These are phyloP conservation scores for Apiospora malaysiana DNA, from an alignment of 2,329 filamentous ascomycete genomes.

Conservation along the genomic window DNA sequence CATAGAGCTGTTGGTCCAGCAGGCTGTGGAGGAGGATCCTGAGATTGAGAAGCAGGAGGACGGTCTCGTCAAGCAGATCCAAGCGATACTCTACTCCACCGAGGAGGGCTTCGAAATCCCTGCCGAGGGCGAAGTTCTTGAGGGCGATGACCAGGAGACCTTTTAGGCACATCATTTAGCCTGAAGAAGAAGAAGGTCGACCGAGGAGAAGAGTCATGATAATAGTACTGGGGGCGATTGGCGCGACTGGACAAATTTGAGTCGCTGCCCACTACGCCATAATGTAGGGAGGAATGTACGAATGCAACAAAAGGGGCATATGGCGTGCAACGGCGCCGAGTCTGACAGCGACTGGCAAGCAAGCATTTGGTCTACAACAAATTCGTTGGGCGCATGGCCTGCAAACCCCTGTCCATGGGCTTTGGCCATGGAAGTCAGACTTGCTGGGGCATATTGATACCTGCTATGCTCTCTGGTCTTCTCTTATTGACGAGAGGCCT, in stretches of 20 bases:
- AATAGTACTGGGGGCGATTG: slow-evolving; percentile 1
- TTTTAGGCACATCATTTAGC: slow-evolving; percentile 56
- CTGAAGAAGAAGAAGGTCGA: background rate
- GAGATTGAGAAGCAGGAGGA: slow-evolving; percentile 94
- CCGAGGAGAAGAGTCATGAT: background rate
- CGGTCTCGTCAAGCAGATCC: slow-evolving; percentile 92
- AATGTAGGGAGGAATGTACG: slow-evolving; percentile 17
- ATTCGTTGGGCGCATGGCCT: slow-evolving; percentile 8
- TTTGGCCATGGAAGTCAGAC: slow-evolving; percentile 9
- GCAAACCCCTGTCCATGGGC: background rate
- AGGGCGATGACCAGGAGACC: slow-evolving; percentile 74
- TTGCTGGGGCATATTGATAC: slow-evolving; percentile 11
- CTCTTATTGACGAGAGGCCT: background rate
- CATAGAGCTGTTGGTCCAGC: slow-evolving; percentile 93
- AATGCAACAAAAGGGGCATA: slow-evolving; percentile 15
- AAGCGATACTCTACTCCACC: slow-evolving; percentile 95
- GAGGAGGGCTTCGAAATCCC: slow-evolving; percentile 94
- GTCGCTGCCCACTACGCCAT: slow-evolving; percentile 2
- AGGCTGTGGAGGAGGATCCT: slow-evolving; percentile 89
- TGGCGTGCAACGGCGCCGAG: background rate
- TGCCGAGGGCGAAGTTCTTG: slow-evolving; percentile 72
- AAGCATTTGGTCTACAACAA: slow-evolving; percentile 18
- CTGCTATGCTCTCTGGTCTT: slow-evolving; percentile 4
- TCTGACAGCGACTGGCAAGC: background rate
- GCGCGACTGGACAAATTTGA: background rate